phyloP scores from a whole-genome alignment of 208 protist species.

The Phytomonas sp. region DNA sequence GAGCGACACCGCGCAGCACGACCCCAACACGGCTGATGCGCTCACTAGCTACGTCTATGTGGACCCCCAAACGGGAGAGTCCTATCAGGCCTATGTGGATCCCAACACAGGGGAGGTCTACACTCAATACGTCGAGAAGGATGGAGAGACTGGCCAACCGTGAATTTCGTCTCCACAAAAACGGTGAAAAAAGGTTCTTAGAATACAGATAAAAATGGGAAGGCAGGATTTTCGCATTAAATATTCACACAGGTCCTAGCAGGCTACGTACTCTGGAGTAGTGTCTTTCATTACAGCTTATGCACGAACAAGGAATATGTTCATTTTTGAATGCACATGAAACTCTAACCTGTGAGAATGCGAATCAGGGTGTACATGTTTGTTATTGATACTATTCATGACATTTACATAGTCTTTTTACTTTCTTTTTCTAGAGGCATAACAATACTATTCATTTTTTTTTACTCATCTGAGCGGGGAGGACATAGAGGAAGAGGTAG shows the following conservation, averaged over 20 bases:
- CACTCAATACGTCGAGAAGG: slow-evolving; percentile 16
- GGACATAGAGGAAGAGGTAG: background rate
- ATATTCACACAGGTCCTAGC: background rate
- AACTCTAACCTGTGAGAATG: too few species aligned
- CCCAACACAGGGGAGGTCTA: slow-evolving; percentile 28
- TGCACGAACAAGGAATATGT: background rate
- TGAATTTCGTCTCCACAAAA: background rate
- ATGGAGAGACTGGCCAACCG: background rate
- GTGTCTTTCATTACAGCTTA: background rate
- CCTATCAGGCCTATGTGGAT: slow-evolving; percentile 24
- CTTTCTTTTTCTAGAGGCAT: background rate
- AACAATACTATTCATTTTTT: background rate
- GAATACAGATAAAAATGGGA: background rate
- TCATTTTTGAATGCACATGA: background rate
- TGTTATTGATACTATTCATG: background rate
- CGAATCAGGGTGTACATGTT: background rate
- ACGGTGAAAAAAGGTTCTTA: background rate
- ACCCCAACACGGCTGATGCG: background rate
- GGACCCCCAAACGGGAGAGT: background rate
- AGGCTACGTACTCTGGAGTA: background rate
- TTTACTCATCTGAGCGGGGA: background rate
- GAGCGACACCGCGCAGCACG: background rate
- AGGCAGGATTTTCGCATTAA: background rate
- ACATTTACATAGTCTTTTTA: background rate
- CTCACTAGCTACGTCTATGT: background rate